Base-by-base conservation (phyloP, 352 stramenopile species). In the Ochromonadaceae sp. region DNA sequence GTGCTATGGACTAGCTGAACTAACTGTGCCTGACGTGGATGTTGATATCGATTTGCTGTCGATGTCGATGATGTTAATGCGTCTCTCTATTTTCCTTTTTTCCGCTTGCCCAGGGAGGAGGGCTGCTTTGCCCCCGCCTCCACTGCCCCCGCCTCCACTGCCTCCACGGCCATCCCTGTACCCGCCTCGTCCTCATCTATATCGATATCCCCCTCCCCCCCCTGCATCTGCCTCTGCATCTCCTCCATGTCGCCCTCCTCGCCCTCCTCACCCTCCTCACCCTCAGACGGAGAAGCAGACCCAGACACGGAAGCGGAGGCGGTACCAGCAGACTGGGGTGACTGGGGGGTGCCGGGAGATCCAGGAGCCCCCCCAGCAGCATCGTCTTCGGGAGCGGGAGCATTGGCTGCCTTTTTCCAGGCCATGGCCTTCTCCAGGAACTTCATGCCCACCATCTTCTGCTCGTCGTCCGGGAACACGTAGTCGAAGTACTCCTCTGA, bases 401-500 rank as follows among this genome's bases (percentile, higher is more conserved):
- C 20, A 56, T 39, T 35, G n/a, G 9, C 44, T 34, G 44, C 7
- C 34, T 26, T 47, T 25, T 63, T 63, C 55, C 55, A 63, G 1
- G 7, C 25, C 22, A 63, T n/a, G 12, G 55, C 55, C 2, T 63
- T 63, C 35, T 63, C 55, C 3, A 63, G 40, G 4, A 63, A 35
- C n/a, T 47, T 50, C 4, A 63, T 63, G 7, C 55, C 55, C 7
- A 49, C 40, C 30, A 59, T 57, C 1, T 86, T 84, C 70, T 92
- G 84, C 66, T 95, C 81, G 70, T 99, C 93, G 73, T 99, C 92
- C 3, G 92, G 91, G 80, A 99, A 99, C 55, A 96, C 80, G 72
- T 97, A 99, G 71, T 98, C 93, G 56, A 90, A 96, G 80, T 97
- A 98, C 70, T 98, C 91, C 74, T 99, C 92, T 79, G 87, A 81